These are phyloP conservation scores for Kalanchoe fedtschenkoi DNA, from an alignment of 164 flowering plant genomes.

Conservation along the genomic window DNA sequence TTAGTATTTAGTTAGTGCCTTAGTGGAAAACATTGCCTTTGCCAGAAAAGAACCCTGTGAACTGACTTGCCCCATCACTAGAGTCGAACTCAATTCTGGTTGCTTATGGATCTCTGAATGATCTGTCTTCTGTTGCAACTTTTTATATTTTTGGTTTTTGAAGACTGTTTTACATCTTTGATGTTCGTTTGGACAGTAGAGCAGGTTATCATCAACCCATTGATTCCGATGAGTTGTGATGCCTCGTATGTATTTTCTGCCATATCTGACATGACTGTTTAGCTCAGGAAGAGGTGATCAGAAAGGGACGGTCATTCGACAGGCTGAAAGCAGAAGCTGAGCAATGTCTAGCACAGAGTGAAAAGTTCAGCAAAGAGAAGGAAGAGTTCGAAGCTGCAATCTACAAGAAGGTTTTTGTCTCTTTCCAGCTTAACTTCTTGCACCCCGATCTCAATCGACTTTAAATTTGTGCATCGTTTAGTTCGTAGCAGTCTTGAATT, in stretches of 20 bases:
- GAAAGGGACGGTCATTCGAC: constrained; percentile 47
- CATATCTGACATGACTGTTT: too few relatives aligned
- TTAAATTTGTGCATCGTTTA: constrained; percentile 16
- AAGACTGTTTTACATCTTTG: too few relatives aligned
- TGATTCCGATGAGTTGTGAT: neutral
- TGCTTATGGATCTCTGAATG: too few relatives aligned
- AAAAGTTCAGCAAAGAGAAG: constrained; percentile 56
- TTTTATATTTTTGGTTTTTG: too few relatives aligned
- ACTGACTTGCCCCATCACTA: too few relatives aligned
- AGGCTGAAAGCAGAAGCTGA: constrained; percentile 70
- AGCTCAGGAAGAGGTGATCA: constrained; percentile 90
- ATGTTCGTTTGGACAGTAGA: too few relatives aligned
- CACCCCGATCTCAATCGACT: neutral
- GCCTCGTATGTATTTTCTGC: constrained; percentile 9
- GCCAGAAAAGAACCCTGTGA: too few relatives aligned
- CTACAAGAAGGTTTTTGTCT: constrained; percentile 61
- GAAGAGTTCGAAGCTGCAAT: constrained; percentile 61
- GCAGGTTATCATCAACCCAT: neutral
- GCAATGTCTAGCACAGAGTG: constrained; percentile 69
- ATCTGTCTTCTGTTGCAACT: too few relatives aligned
- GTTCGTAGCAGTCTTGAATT: constrained; percentile 70
- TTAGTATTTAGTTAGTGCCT: too few relatives aligned
- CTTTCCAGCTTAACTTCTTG: neutral
- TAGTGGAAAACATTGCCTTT: too few relatives aligned
- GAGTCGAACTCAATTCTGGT: too few relatives aligned